These are phyloP conservation scores for Pyrenochaeta sp. DNA, from an alignment of 2,329 filamentous ascomycete genomes.

Conservation along the genomic window DNA sequence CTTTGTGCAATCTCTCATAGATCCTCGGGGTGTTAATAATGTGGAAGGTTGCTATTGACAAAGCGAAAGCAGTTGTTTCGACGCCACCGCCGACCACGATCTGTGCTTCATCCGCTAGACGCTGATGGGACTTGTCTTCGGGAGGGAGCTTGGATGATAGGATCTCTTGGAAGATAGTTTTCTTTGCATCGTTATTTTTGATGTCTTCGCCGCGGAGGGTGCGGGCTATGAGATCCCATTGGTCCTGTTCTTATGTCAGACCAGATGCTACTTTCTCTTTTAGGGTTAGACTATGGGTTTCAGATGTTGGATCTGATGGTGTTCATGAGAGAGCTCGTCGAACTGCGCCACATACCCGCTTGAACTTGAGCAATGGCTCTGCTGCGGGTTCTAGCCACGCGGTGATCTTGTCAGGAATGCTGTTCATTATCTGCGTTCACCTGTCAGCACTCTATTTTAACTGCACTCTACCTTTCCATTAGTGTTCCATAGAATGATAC, in stretches of 20 bases:
- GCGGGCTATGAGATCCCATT: conserved; percentile 34
- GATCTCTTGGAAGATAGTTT: conserved; percentile 48
- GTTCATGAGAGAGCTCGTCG: neutral
- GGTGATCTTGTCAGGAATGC: conserved; percentile 40
- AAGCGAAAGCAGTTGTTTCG: conserved; percentile 48
- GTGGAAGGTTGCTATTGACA: conserved; percentile 42
- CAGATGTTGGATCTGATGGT: neutral
- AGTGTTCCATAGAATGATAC: conserved; percentile 6
- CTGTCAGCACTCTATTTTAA: neutral
- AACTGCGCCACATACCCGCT: conserved; percentile 28
- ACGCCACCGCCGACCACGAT: conserved; percentile 52
- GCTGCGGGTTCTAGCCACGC: conserved; percentile 43
- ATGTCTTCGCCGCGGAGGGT: conserved; percentile 39
- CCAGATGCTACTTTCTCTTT: neutral
- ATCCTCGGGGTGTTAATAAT: conserved; percentile 43
- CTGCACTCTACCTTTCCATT: neutral
- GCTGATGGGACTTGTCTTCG: conserved; percentile 48
- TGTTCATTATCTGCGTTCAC: conserved; percentile 38
- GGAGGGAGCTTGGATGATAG: conserved; percentile 38
- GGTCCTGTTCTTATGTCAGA: conserved; percentile 22
- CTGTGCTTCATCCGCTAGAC: conserved; percentile 50
- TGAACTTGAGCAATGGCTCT: conserved; percentile 43
- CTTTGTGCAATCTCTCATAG: conserved; percentile 40
- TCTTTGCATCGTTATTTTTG: conserved; percentile 43
- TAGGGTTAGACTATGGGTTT: conserved; percentile 1